A percentile compares a stretch with the other conserved stretches of the same genome.
phyloP scores from a whole-genome alignment of 2,329 filamentous ascomycete species.

The Xylariaceae sp. region DNA sequence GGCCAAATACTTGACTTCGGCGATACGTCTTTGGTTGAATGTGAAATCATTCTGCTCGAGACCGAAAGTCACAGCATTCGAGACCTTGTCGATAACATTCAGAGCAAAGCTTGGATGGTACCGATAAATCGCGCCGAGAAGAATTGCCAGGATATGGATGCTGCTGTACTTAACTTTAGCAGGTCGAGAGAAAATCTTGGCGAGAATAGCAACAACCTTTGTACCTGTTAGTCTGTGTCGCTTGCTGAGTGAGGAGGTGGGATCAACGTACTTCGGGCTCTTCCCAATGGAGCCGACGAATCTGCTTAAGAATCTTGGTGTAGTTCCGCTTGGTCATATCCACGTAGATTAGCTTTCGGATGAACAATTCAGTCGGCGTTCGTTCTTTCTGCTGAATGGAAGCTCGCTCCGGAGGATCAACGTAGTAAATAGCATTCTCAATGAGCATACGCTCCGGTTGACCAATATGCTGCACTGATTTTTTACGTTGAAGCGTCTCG shows the following conservation, averaged over 20 bases:
- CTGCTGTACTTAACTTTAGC: slow-evolving; percentile 98
- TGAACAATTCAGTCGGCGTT: slow-evolving; percentile 87
- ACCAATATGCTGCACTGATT: slow-evolving; percentile 89
- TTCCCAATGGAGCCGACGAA: slow-evolving; percentile 96
- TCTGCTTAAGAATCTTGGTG: slow-evolving; percentile 88
- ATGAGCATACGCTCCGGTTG: slow-evolving; percentile 97
- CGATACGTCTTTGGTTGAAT: slow-evolving; percentile 90
- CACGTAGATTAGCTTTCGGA: slow-evolving; percentile 87
- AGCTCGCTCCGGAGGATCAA: slow-evolving; percentile 88
- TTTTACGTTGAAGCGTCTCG: slow-evolving; percentile 93
- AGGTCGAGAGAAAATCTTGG: slow-evolving; percentile 93
- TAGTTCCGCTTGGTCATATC: slow-evolving; percentile 94
- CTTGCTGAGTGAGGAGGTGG: not conserved
- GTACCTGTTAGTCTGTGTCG: slow-evolving; percentile 5
- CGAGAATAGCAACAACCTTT: slow-evolving; percentile 69
- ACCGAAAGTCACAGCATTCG: slow-evolving; percentile 84
- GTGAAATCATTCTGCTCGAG: slow-evolving; percentile 97
- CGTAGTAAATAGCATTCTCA: slow-evolving; percentile 96
- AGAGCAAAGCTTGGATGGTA: slow-evolving; percentile 92
- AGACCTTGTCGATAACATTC: slow-evolving; percentile 83
- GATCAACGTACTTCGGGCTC: slow-evolving; percentile 67
- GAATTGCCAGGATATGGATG: slow-evolving; percentile 86
- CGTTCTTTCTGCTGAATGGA: slow-evolving; percentile 97
- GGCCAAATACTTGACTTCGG: slow-evolving; percentile 93
- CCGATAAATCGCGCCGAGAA: slow-evolving; percentile 82